These are phyloP conservation scores for Claviceps fusiformis DNA, from an alignment of 2,329 filamentous ascomycete species.

Conservation along the genomic window DNA sequence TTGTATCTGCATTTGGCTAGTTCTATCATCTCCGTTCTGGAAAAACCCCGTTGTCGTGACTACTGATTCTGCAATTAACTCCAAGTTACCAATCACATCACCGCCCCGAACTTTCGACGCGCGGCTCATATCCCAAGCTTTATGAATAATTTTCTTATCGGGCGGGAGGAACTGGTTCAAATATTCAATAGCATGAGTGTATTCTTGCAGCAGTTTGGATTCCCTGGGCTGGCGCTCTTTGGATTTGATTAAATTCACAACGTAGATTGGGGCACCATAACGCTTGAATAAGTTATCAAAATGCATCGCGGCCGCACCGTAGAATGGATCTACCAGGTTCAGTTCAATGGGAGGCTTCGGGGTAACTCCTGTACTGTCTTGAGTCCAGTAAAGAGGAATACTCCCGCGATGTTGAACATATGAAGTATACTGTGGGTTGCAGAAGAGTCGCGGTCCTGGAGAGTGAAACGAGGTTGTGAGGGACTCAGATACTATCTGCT, in stretches of 20 bases:
- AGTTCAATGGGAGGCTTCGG: constrained; percentile 94
- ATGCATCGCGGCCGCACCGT: constrained; percentile 80
- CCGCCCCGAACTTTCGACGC: constrained; percentile 84
- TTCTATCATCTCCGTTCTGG: constrained; percentile 68
- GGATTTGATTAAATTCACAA: constrained; percentile 80
- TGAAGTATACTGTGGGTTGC: constrained; percentile 85
- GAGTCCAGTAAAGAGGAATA: constrained; percentile 94
- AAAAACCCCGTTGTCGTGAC: constrained; percentile 84
- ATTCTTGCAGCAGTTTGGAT: constrained; percentile 79
- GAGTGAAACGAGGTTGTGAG: constrained; percentile 92
- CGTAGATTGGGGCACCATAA: constrained; percentile 86
- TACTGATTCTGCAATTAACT: constrained; percentile 79
- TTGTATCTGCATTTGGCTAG: constrained; percentile 54
- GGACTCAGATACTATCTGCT: constrained; percentile 94
- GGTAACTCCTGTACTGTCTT: constrained; percentile 87
- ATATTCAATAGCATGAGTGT: constrained; percentile 75
- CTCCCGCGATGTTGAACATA: constrained; percentile 95
- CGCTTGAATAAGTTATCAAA: constrained; percentile 90
- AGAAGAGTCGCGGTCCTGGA: constrained; percentile 70
- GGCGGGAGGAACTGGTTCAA: constrained; percentile 85
- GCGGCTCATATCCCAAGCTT: constrained; percentile 96
- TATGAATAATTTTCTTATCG: constrained; percentile 78
- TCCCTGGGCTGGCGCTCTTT: constrained; percentile 81
- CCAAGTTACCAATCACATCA: constrained; percentile 86
- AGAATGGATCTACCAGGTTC: constrained; percentile 93